Base-by-base conservation (phyloP, 2,329 filamentous ascomycete genomes). In the Curvularia eragrostidis region DNA sequence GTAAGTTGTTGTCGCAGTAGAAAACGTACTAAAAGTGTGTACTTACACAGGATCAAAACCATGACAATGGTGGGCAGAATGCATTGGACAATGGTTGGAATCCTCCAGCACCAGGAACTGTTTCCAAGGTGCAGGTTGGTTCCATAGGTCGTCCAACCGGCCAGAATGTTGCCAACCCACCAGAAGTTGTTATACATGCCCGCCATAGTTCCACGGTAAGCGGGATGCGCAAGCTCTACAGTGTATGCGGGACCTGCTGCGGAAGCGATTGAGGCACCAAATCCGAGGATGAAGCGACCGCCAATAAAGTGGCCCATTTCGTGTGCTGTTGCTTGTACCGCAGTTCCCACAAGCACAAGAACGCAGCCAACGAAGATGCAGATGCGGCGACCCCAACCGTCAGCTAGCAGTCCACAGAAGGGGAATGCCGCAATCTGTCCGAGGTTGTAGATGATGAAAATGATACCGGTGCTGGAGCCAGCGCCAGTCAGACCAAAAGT, bases 191-290 rank as follows among this genome's bases (percentile, higher is more conserved):
- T 83, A 65, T 80, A 85, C 68, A 87, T 80, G 23, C 84, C 87
- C 3, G 85, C 85, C 74, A 87, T 81, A 19, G 84, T 81, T 30
- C 85, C 86, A 62, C 87, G 81, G 68, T 85, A 86, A 3, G 82
- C 82, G 0, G 87, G 86, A 64, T 88, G 86, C 2, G 84, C 81
- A 36, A 87, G 75, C 68, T 89, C 86, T 48, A 86, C 82, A 9
- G 82, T 82, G 62, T 86, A 87, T n/a, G 83, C 80, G 3, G 85
- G 85, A 1, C 81, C 84, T 2, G 84, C 83, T 12, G 82, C 81
- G n/a, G 81, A 81, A 2, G 83, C 83, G 52, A 88, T 84, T 1
- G 81, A 80, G 30, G 82, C 84, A 38, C 86, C 85, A 42, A 78
- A 77, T 2, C 76, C 76, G 38, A 78, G 72, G 3, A 78, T n/a